Conservation (phyloP, 2,329 filamentous ascomycete species). For the Ceratocystis huliohia region DNA sequence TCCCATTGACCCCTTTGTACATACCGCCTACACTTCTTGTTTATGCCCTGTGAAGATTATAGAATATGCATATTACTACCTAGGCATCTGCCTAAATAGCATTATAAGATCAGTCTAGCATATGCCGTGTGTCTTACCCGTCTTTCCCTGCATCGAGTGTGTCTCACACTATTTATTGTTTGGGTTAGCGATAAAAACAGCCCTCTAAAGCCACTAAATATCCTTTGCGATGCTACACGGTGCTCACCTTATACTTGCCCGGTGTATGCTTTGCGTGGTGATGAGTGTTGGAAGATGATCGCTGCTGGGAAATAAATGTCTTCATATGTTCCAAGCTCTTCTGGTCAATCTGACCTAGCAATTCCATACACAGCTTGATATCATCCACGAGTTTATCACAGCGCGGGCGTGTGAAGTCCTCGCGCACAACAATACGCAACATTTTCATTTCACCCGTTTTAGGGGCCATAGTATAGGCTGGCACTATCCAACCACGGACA, state of each 20-base stretch:
- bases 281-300: slow-evolving; percentile 35
- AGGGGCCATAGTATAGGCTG: slow-evolving; percentile 94
- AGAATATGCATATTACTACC: no score
- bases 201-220: not conserved
- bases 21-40: no score
- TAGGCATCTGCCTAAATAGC: no score
- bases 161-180: slow-evolving; percentile 47
- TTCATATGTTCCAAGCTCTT: slow-evolving; percentile 57
- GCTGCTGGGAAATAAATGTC: slow-evolving; percentile 48
- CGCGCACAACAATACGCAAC: slow-evolving; percentile 81
- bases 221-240: not conserved
- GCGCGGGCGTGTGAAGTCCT: slow-evolving; percentile 74
- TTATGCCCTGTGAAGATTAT: no score
- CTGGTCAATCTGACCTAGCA: slow-evolving; percentile 62
- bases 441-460: slow-evolving; percentile 75
- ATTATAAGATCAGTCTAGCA: slow-evolving; percentile 42
- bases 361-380: slow-evolving; percentile 61
- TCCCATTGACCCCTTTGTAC: no score
- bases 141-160: slow-evolving; percentile 80
- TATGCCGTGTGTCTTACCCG: slow-evolving; percentile 77
- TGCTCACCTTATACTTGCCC: slow-evolving; percentile 38
- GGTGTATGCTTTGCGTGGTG: slow-evolving; percentile 44
- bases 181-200: not conserved
- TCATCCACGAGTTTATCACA: slow-evolving; percentile 70
- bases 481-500: slow-evolving; percentile 81